Base-by-base conservation (phyloP, 495 filamentous ascomycete species). In the Aspergillus sparsus region DNA sequence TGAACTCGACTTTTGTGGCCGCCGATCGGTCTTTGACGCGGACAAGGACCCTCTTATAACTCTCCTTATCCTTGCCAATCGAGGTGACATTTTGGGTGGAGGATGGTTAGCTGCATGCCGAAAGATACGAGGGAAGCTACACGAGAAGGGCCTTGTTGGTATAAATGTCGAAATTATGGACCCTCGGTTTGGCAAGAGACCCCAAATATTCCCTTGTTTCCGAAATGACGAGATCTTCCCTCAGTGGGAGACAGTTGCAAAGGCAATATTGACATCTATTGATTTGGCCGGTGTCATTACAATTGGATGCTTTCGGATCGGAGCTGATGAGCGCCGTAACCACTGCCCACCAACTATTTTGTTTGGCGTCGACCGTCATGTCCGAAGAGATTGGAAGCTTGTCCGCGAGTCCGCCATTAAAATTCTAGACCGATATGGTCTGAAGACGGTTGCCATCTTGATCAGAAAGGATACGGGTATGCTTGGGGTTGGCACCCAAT, bases 131-230 rank as follows among this genome's bases (percentile, higher is more conserved):
- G 4, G n/a, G 1, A 27, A 1, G 12, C 37, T 57, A 1, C 27
- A 31, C 0, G n/a, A 15, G 3, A n/a, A 41, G 5, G 47, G 37
- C 2, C 6, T 57, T 3, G 12, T 32, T 9, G 21, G 15, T 6
- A 49, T 57, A 2, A 10, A 9, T 0, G 60, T 62, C 7, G 60
- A 62, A 31, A 57, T 62, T 7, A 18, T 57, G 15, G 53, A 62
- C 16, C 27, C 16, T 9, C 3, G 21, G 2, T 57, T 62, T n/a
- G 4, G 11, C 15, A 3, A 39, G 15, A 2, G 11, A 11, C 35
- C 39, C 1, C n/a, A 7, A 8, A 9, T 57, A 7, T 50, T 34
- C 37, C 37, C 60, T 10, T 62, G 60, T 33, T 13, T 5, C 7
- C 7, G 32, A 0, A 27, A 4, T 1, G 60, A 62, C 16, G 5